phyloP scores from a whole-genome alignment of 139 green algal genomes.

The Picochlorum sp. region DNA sequence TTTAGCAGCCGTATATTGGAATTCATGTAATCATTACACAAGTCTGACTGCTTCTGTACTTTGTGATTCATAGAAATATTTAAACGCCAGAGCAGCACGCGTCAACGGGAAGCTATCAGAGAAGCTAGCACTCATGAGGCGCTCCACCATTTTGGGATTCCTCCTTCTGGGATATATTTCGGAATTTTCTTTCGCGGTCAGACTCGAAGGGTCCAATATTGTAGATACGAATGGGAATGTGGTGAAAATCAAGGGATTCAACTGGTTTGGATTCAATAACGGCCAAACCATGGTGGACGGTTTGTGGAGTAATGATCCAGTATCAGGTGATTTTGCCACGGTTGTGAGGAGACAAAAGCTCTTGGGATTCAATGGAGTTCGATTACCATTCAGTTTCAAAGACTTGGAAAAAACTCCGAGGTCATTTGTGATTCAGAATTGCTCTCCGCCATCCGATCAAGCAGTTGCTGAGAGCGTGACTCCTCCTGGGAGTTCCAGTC shows the following conservation, averaged over 20 bases:
- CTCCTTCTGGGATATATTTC: not conserved
- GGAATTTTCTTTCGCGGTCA: not conserved
- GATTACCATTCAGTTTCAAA: constrained; percentile 17
- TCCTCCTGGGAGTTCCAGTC: not conserved
- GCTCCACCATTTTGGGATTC: not conserved
- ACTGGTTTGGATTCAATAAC: constrained; percentile 18
- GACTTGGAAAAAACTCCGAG: not conserved
- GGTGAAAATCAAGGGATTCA: not conserved
- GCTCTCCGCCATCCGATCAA: not conserved
- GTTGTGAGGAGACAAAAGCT: constrained; percentile 16
- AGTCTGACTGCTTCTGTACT: not conserved
- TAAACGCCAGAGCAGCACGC: not conserved
- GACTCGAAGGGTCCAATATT: not conserved
- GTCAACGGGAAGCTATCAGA: not conserved
- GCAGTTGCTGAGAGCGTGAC: not conserved
- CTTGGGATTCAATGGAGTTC: constrained; percentile 14
- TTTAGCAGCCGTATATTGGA: not conserved
- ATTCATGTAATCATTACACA: not conserved
- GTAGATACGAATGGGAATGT: not conserved
- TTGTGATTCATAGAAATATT: not conserved
- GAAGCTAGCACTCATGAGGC: not conserved
- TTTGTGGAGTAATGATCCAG: constrained; percentile 9
- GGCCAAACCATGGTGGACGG: constrained; percentile 10
- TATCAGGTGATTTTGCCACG: constrained; percentile 10
- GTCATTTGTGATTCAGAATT: constrained; percentile 5